Base-by-base conservation (phyloP, 2,329 filamentous ascomycete genomes). In the Cladophialophora chaetospira region DNA sequence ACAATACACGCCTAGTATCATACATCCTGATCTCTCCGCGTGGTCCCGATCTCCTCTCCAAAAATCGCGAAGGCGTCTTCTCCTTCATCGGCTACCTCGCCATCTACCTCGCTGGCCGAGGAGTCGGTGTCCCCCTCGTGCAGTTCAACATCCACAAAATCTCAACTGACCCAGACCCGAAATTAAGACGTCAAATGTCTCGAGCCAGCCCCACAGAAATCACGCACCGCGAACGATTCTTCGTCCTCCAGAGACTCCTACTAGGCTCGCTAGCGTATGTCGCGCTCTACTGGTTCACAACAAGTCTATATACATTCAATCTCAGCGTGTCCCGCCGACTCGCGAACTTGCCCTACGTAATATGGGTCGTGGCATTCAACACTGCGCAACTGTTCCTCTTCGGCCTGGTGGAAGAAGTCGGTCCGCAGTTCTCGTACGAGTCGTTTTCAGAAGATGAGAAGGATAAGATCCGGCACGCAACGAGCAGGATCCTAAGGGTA, bases 291-390 rank as follows among this genome's bases (percentile, higher is more conserved):
- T 77, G 82, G 48, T 66, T 91, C 23, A 81, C 84, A 29, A 91
- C 88, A 1, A 82, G 81, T 65, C 87, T 87, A 68, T 75, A 73
- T 9, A 87, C 88, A 63, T 79, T 91, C 29, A 85, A 85, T 5
- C 78, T 96, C 25, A 80, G 80, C 11, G 91, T 97, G 5, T 97
- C 94, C 4, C 87, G 94, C 17, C 87, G 94, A 0, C 78, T 97
- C 55, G 94, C 93, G 6, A 99, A 99, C 68, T 80, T 97, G 61
- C 91, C 94, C 0, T 99, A 99, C 70, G 82, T 97, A 40, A 78
- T 96, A 42, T 97, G 93, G 91, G 88, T 96, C 5, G 82, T 86
- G n/a, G 87, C 90, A 2, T 97, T 94, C 78, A 99, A 97, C 76
- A 87, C 84, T 60, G 79, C 82, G n/a, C 91, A 96, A 70, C 78